Percentiles rank a stretch among this genome's conserved stretches.
Conservation (phyloP, 768 basidiomycete genomes). For the Leccinellum luteum region DNA sequence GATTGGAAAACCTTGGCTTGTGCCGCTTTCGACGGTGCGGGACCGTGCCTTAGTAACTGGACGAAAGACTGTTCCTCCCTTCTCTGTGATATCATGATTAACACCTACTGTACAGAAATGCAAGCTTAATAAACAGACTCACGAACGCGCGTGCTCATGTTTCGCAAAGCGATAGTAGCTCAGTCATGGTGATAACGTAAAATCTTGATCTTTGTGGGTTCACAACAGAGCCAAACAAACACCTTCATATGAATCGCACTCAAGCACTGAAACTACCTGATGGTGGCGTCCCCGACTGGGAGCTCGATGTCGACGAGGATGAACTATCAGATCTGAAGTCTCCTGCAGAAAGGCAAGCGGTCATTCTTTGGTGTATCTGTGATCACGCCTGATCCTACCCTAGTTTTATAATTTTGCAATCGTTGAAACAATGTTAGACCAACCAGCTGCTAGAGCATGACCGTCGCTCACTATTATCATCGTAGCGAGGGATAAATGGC, state of each 20-base stretch:
- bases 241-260: slow-evolving; percentile 24
- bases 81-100: slow-evolving; percentile 46
- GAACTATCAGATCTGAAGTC: slow-evolving; percentile 41
- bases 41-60: slow-evolving; percentile 60
- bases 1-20: slow-evolving; percentile 19
- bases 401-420: slow-evolving; percentile 63
- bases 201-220: too few species aligned
- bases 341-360: slow-evolving; percentile 55
- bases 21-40: slow-evolving; percentile 33
- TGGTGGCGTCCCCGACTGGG: slow-evolving; percentile 60
- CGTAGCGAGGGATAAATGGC: slow-evolving; percentile 70
- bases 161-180: neutral
- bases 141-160: slow-evolving; percentile 57
- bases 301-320: slow-evolving; percentile 45
- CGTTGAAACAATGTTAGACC: slow-evolving; percentile 64
- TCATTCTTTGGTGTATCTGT: neutral
- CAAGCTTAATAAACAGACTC: slow-evolving; percentile 35
- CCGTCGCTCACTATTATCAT: slow-evolving; percentile 13
- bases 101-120: neutral
- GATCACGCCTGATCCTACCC: slow-evolving; percentile 7
- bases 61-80: slow-evolving; percentile 66
- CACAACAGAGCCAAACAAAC: slow-evolving; percentile 31
- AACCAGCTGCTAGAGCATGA: slow-evolving; percentile 10
- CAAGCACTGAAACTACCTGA: slow-evolving; percentile 47
- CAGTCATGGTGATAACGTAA: neutral